A percentile compares a stretch with the other conserved stretches of the same genome.
Conservation (phyloP, 2,329 filamentous ascomycete species). For the Parastagonospora nodorum region DNA sequence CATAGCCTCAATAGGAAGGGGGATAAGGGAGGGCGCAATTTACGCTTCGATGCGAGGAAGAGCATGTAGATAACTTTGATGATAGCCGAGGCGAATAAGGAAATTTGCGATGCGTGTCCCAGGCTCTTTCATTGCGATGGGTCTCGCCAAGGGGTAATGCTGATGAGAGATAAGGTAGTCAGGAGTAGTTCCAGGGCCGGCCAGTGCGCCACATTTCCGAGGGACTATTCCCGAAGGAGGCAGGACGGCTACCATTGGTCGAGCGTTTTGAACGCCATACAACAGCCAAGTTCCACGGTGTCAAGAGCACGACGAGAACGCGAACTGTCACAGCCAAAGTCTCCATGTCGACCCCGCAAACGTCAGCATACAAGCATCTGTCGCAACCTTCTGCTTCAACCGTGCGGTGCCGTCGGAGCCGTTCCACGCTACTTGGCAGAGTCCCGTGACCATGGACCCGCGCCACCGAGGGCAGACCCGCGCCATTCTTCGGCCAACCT, state of each 20-base stretch:
- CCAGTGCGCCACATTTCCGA: not conserved
- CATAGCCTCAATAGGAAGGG: too few relatives aligned
- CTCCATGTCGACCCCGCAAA: not conserved
- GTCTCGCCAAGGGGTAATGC: too few relatives aligned
- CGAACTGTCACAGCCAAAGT: too few relatives aligned
- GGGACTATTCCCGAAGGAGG: not conserved
- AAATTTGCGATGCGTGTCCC: not conserved
- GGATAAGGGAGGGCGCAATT: too few relatives aligned
- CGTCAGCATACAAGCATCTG: not conserved
- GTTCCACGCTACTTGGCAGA: conserved; percentile 4
- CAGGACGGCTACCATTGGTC: not conserved
- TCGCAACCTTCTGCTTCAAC: not conserved
- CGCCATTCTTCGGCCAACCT: conserved; percentile 4
- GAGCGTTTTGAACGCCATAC: not conserved
- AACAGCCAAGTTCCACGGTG: too few relatives aligned
- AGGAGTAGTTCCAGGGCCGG: not conserved
- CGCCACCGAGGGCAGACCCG: conserved; percentile 3
- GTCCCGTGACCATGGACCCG: conserved; percentile 10
- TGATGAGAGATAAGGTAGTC: not conserved
- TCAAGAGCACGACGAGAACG: too few relatives aligned
- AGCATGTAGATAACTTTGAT: too few relatives aligned
- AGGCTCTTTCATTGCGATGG: too few relatives aligned
- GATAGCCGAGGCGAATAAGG: not conserved
- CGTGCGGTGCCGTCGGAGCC: conserved; percentile 4
- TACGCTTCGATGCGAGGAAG: too few relatives aligned